Evolutionary conservation across 352 stramenopile genomes (phyloP).

Genomic region (Phytophthora chlamydospora): DNA sequence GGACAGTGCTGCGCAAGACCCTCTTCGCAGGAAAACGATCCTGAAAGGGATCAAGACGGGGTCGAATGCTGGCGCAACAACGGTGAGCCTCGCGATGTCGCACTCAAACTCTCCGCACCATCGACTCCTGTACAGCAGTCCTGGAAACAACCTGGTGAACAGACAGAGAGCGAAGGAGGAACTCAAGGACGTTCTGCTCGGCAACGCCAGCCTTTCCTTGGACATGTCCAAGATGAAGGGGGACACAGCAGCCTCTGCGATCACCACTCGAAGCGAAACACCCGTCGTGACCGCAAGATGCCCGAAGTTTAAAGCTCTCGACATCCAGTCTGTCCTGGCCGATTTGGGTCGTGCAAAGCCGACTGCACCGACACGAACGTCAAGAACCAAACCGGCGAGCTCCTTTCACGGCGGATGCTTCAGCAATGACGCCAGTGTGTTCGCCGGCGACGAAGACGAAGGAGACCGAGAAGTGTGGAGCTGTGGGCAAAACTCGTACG

Average conservation of each 20-base stretch:
- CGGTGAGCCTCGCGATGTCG: conserved; percentile 24
- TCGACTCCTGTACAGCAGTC: conserved; percentile 23
- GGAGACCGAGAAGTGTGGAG: conserved; percentile 92
- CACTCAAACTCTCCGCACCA: conserved; percentile 25
- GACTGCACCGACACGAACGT: conserved; percentile 4
- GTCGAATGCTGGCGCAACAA: conserved; percentile 6
- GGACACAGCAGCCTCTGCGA: conserved; percentile 7
- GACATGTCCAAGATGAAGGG: conserved; percentile 44
- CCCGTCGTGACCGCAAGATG: conserved; percentile 33
- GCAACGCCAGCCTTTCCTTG: conserved; percentile 33
- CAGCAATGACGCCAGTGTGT: conserved; percentile 5
- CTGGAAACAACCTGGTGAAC: conserved; percentile 27
- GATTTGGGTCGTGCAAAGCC: conserved; percentile 51
- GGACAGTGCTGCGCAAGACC: conserved; percentile 23
- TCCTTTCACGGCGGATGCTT: not conserved
- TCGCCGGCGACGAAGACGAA: conserved; percentile 37
- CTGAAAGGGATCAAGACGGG: conserved; percentile 35
- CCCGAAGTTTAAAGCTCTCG: conserved; percentile 57
- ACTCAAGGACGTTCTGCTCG: conserved; percentile 40
- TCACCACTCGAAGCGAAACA: conserved; percentile 27
- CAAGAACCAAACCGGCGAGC: conserved; percentile 12
- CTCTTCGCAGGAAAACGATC: conserved; percentile 40
- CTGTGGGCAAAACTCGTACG: conserved; percentile 95
- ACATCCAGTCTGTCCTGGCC: conserved; percentile 44
- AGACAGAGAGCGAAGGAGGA: conserved; percentile 45